Conservation (phyloP, 805 yeast species). For the Ogataea nitratoaversa region DNA sequence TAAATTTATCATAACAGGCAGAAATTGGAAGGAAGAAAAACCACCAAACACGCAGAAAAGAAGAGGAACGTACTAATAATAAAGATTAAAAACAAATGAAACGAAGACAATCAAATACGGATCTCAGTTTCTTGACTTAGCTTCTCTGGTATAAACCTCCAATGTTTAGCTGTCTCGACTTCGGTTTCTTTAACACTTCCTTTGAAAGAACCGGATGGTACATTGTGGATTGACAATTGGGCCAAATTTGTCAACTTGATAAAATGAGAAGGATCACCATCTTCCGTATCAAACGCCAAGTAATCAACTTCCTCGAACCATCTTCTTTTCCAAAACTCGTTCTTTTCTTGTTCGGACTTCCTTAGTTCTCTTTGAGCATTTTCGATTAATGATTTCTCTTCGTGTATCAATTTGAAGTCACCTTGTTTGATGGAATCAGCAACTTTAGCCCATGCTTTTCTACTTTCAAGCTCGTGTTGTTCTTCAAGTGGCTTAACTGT, state of each 20-base stretch:
- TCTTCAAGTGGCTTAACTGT: slow-evolving; percentile 75
- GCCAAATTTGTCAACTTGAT: slow-evolving; percentile 42
- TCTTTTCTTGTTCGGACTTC: slow-evolving; percentile 62
- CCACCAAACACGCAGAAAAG: too few species aligned
- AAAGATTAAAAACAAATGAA: neutral
- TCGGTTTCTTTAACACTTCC: slow-evolving; percentile 41
- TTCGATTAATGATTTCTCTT: slow-evolving; percentile 75
- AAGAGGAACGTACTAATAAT: neutral
- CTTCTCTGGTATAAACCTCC: slow-evolving; percentile 59
- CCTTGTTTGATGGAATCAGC: slow-evolving; percentile 80
- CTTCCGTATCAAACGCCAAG: slow-evolving; percentile 21
- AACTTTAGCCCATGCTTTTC: slow-evolving; percentile 86
- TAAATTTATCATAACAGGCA: neutral
- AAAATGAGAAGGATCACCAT: slow-evolving; percentile 34
- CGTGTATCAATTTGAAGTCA: slow-evolving; percentile 70
- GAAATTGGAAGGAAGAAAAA: neutral
- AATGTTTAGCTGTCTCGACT: slow-evolving; percentile 50
- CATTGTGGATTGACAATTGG: slow-evolving; percentile 56
- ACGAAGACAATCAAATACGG: slow-evolving; percentile 27
- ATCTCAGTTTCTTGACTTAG: slow-evolving; percentile 63
- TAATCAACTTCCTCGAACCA: slow-evolving; percentile 66
- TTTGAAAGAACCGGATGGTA: slow-evolving; percentile 57
- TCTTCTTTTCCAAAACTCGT: slow-evolving; percentile 67
- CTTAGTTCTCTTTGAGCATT: slow-evolving; percentile 81
- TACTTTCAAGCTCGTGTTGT: slow-evolving; percentile 77